Conservation (phyloP, 2,329 filamentous ascomycete species). For the Cladophialophora exuberans region DNA sequence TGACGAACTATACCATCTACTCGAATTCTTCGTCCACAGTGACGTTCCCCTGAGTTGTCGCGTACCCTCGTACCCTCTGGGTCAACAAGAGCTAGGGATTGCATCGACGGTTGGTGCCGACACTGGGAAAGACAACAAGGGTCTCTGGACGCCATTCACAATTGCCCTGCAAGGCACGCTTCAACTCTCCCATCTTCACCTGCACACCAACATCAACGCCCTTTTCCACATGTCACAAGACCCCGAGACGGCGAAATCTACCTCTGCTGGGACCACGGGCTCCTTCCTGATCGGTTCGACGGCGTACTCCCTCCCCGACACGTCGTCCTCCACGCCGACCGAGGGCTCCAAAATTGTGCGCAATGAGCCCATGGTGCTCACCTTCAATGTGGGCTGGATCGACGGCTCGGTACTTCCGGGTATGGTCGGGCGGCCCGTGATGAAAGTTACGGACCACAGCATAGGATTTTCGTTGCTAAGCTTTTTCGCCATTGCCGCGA, state of each 20-base stretch:
- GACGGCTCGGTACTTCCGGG: slow-evolving; percentile 40
- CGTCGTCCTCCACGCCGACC: slow-evolving; percentile 50
- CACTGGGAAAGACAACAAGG: slow-evolving; percentile 38
- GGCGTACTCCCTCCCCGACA: slow-evolving; percentile 74
- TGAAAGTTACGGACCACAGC: slow-evolving; percentile 32
- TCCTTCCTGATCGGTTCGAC: slow-evolving; percentile 85
- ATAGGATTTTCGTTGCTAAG: slow-evolving; percentile 33
- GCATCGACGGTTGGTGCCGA: slow-evolving; percentile 25
- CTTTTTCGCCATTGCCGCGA: slow-evolving; percentile 33
- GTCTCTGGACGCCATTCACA: slow-evolving; percentile 75
- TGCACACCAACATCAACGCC: slow-evolving; percentile 87
- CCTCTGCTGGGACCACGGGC: slow-evolving; percentile 51
- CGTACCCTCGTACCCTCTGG: slow-evolving; percentile 74
- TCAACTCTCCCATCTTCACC: slow-evolving; percentile 85
- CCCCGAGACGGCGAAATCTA: slow-evolving; percentile 37
- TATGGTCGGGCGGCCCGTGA: slow-evolving; percentile 32
- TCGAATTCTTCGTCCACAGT: slow-evolving; percentile 93
- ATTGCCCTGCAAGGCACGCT: slow-evolving; percentile 88
- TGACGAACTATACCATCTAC: slow-evolving; percentile 58
- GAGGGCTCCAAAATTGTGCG: slow-evolving; percentile 73
- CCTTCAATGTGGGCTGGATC: slow-evolving; percentile 79
- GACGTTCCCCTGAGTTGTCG: slow-evolving; percentile 93
- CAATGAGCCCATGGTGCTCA: slow-evolving; percentile 78
- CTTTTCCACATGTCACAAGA: slow-evolving; percentile 65
- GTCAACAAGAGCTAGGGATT: slow-evolving; percentile 30